Percentiles rank a stretch among this genome's conserved stretches.
These are phyloP conservation scores for Orbilia oligospora DNA, from an alignment of 2,329 filamentous ascomycete species.

Conservation along the genomic window DNA sequence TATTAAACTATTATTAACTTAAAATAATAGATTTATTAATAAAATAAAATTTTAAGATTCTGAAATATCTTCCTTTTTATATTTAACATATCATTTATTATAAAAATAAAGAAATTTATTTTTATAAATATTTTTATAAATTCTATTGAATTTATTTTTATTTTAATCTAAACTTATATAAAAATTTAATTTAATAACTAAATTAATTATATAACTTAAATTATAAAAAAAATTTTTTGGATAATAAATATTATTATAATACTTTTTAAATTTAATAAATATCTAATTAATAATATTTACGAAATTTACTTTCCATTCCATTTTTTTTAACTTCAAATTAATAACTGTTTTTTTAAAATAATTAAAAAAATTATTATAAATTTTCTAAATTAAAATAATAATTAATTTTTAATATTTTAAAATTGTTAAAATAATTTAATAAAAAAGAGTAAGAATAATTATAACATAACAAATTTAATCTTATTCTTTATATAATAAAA, in stretches of 20 bases:
- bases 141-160: neutral
- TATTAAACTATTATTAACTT: neutral
- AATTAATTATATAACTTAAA: constrained; percentile 2
- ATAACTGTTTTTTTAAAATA: neutral
- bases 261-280: constrained; percentile 6
- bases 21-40: neutral
- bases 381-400: constrained; percentile 3
- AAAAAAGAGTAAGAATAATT: neutral
- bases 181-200: constrained; percentile 4
- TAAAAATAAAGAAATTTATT: neutral
- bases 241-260: constrained; percentile 3
- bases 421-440: neutral
- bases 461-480: constrained; percentile 7
- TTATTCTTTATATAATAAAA: constrained; percentile 1
- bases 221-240: neutral
- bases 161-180: neutral
- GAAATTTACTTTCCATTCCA: neutral
- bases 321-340: neutral
- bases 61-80: neutral
- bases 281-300: neutral
- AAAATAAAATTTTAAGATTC: neutral
- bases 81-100: neutral
- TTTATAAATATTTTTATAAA: constrained; percentile 9
- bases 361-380: constrained; percentile 11
- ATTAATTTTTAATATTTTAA: constrained; percentile 3